phyloP scores from a whole-genome alignment of 495 filamentous ascomycete species.

The Annulohypoxylon moriforme region DNA sequence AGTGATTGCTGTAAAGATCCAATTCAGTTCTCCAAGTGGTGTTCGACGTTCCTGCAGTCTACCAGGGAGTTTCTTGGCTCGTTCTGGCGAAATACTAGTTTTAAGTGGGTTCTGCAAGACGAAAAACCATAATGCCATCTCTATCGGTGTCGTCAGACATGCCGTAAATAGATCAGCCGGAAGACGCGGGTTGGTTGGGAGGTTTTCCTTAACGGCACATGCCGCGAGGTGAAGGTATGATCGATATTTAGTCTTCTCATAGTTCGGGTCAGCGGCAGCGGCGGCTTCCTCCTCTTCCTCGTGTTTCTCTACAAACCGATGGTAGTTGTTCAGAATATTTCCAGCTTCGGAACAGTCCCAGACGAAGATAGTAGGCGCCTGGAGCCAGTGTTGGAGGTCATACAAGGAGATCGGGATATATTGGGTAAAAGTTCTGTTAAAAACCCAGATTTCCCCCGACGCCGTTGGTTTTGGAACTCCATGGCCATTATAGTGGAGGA shows the following conservation, averaged over 20 bases:
- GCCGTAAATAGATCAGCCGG: constrained; percentile 97
- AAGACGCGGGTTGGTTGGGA: constrained; percentile 95
- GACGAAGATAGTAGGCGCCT: constrained; percentile 93
- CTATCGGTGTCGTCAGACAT: constrained; percentile 95
- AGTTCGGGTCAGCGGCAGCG: constrained; percentile 76
- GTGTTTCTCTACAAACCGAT: constrained; percentile 93
- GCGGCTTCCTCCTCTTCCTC: constrained; percentile 83
- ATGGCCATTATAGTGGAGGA: constrained; percentile 99
- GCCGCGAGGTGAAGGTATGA: constrained; percentile 91
- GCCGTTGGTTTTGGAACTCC: constrained; percentile 96
- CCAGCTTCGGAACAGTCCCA: constrained; percentile 98
- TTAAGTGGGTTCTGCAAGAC: constrained; percentile 90
- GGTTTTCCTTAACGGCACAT: constrained; percentile 85
- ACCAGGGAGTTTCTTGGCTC: constrained; percentile 84
- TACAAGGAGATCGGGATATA: constrained; percentile 98
- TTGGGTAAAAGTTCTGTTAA: constrained; percentile 98
- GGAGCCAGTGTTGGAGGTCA: constrained; percentile 95
- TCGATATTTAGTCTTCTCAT: constrained; percentile 71
- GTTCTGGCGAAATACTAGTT: constrained; percentile 76
- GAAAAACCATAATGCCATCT: constrained; percentile 95
- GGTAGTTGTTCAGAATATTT: constrained; percentile 94
- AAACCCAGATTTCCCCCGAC: constrained; percentile 99
- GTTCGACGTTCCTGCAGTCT: constrained; percentile 92
- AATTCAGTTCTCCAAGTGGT: constrained; percentile 95
- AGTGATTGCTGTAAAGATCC: constrained; percentile 99